Evolutionary conservation across 2,329 filamentous ascomycete species (phyloP).

Genomic region (Ophiosphaerella herpotricha): DNA sequence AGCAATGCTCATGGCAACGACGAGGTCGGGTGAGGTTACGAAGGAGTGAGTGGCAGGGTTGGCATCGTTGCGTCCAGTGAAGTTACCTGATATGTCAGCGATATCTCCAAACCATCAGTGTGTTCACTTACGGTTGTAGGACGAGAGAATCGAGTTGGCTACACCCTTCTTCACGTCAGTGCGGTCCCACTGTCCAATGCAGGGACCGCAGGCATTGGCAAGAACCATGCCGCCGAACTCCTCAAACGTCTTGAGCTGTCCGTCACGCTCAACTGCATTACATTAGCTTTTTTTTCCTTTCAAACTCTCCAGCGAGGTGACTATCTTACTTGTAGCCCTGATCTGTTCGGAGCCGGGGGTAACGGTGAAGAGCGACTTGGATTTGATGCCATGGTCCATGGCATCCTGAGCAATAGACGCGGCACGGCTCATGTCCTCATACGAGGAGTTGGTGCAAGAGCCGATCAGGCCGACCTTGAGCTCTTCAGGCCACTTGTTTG

Average conservation of each 20-base stretch:
- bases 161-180: constrained; percentile 92
- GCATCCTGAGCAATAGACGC: constrained; percentile 92
- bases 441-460: constrained; percentile 93
- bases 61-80: constrained; percentile 95
- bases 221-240: constrained; percentile 94
- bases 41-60: constrained; percentile 95
- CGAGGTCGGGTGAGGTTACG: constrained; percentile 87
- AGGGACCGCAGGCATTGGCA: constrained; percentile 82
- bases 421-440: constrained; percentile 90
- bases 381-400: constrained; percentile 88
- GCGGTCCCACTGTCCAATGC: constrained; percentile 90
- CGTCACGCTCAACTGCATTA: constrained; percentile 56
- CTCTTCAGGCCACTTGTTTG: constrained; percentile 94
- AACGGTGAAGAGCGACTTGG: constrained; percentile 91
- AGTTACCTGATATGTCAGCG: constrained; percentile 61
- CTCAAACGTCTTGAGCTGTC: constrained; percentile 91
- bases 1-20: constrained; percentile 83
- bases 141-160: constrained; percentile 95
- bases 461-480: constrained; percentile 97
- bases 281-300: neutral
- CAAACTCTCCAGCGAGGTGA: no score
- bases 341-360: constrained; percentile 98
- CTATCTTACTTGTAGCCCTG: constrained; percentile 66
- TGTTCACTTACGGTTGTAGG: constrained; percentile 78
- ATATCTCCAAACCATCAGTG: no score